Percentiles rank a stretch among this genome's conserved stretches.
Conservation (phyloP, 176 grass and related monocot species). For the barley (Hordeum vulgare) region DNA sequence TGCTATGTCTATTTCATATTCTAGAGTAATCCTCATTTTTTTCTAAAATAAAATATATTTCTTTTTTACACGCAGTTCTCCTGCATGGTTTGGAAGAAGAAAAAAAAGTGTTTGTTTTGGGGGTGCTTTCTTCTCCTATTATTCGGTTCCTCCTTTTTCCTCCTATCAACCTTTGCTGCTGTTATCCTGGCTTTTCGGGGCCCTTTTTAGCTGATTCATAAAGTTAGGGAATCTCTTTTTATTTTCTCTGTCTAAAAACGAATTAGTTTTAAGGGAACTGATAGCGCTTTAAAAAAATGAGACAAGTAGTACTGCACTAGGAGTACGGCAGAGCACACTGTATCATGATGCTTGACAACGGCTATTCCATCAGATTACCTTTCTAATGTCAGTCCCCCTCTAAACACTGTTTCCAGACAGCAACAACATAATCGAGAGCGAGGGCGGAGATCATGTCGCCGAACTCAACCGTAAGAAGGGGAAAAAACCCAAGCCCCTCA, state of each 20-base stretch:
- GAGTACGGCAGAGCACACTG: background rate
- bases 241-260: background rate
- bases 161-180: background rate
- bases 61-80: too few relatives aligned
- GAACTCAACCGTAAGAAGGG: constrained; percentile 34
- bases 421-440: background rate
- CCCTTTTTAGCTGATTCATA: background rate
- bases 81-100: too few relatives aligned
- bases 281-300: background rate
- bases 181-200: background rate
- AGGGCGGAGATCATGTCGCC: constrained; percentile 11
- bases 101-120: too few relatives aligned
- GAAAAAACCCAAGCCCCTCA: constrained; percentile 40
- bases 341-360: background rate
- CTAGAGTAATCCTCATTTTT: too few relatives aligned
- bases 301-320: background rate
- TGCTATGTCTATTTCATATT: too few relatives aligned
- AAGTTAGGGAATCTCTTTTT: background rate
- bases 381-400: background rate
- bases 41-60: background rate
- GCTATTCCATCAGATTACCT: background rate
- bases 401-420: constrained; percentile 25
- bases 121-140: background rate
- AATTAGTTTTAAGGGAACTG: background rate
- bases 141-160: background rate